These are phyloP conservation scores for Stephania yunnanensis DNA, from an alignment of 164 flowering plant genomes.

Conservation along the genomic window DNA sequence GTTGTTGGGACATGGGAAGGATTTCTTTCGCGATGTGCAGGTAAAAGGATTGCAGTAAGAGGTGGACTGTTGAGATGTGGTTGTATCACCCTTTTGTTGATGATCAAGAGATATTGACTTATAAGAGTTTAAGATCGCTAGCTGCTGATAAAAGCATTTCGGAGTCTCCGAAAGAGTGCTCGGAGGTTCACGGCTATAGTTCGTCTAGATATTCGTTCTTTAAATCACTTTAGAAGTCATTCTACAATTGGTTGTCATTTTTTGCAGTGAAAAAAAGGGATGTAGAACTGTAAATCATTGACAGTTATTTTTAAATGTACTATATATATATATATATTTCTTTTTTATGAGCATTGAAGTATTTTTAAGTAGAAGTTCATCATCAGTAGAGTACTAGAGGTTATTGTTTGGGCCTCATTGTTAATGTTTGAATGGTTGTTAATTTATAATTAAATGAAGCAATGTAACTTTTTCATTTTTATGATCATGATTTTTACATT, in stretches of 20 bases:
- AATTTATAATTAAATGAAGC: too few species aligned
- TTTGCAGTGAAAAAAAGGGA: constrained; percentile 11
- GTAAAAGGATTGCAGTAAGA: constrained; percentile 33
- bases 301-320: too few species aligned
- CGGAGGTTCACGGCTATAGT: constrained; percentile 37
- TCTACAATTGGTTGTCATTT: constrained; percentile 24
- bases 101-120: not conserved
- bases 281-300: too few species aligned
- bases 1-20: constrained; percentile 41
- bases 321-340: too few species aligned
- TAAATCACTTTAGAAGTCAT: not conserved
- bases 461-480: too few species aligned
- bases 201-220: constrained; percentile 5
- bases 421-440: too few species aligned
- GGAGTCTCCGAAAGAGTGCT: constrained; percentile 40
- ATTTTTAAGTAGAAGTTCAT: too few species aligned
- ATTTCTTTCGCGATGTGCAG: constrained; percentile 52
- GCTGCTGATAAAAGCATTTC: not conserved
- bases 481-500: too few species aligned
- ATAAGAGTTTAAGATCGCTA: constrained; percentile 3
- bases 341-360: too few species aligned
- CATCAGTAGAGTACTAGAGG: too few species aligned
- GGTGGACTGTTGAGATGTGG: constrained; percentile 68
- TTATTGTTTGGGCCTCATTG: too few species aligned
- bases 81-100: constrained; percentile 47